Conservation (phyloP, 495 filamentous ascomycete species). For the Chaetomium fimeti region DNA sequence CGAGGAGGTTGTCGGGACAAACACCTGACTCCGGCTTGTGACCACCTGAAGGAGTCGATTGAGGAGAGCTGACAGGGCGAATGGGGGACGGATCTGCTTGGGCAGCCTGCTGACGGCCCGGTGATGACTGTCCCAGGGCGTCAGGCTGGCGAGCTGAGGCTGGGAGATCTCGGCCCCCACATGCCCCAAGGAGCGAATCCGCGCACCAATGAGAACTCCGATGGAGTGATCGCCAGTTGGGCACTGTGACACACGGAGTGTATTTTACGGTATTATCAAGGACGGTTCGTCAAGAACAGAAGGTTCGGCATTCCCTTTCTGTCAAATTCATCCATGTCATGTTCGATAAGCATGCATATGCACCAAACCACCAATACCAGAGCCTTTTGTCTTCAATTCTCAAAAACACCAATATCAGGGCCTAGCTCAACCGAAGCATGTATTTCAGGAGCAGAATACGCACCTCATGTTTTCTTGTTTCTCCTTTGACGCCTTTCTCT, state of each 20-base stretch:
- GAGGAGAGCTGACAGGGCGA: not conserved
- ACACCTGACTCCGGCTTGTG: conserved; percentile 18
- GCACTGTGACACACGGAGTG: too few species aligned
- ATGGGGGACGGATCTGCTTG: conserved; percentile 5
- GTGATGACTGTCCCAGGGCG: not conserved
- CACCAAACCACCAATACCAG: not conserved
- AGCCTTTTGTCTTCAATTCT: not conserved
- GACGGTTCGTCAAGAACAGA: too few species aligned
- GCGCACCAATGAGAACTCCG: too few species aligned
- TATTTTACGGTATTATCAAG: too few species aligned
- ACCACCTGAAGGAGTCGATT: not conserved
- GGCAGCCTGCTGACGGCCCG: conserved; percentile 19
- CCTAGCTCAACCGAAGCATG: not conserved
- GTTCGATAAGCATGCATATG: not conserved
- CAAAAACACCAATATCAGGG: not conserved
- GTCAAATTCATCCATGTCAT: not conserved
- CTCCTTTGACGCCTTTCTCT: not conserved
- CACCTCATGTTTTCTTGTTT: not conserved
- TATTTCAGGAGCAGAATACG: not conserved
- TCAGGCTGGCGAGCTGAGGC: not conserved
- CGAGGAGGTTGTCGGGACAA: not conserved
- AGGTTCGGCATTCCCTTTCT: not conserved
- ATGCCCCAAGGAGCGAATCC: not conserved
- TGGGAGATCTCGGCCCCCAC: not conserved
- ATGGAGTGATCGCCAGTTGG: too few species aligned